Evolutionary conservation across 2,329 filamentous ascomycete genomes (phyloP).

Genomic region (Botrytis paeoniae): DNA sequence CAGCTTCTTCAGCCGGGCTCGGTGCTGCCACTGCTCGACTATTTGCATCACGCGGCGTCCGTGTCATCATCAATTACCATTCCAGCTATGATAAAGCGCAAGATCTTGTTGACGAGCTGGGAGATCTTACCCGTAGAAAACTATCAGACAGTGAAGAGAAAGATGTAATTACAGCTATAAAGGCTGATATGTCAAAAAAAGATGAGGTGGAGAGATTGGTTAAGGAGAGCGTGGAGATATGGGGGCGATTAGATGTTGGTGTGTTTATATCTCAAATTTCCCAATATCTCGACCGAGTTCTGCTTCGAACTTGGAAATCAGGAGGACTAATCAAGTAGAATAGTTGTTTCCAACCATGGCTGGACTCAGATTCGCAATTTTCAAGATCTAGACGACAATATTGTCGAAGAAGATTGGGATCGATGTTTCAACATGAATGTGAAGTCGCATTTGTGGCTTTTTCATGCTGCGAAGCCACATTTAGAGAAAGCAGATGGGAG

Average conservation of each 20-base stretch:
- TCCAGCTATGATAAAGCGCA: conserved; percentile 59
- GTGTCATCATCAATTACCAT: conserved; percentile 72
- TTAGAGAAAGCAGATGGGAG: conserved; percentile 56
- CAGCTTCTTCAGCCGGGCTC: conserved; percentile 60
- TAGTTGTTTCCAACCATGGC: conserved; percentile 69
- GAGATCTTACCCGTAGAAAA: conserved; percentile 27
- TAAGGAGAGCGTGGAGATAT: conserved; percentile 52
- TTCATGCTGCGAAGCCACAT: conserved; percentile 52
- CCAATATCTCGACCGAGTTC: too few species aligned
- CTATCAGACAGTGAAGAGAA: too few species aligned
- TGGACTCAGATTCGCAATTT: conserved; percentile 50
- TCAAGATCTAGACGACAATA: conserved; percentile 49
- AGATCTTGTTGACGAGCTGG: conserved; percentile 54
- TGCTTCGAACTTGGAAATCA: neutral
- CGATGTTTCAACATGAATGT: conserved; percentile 59
- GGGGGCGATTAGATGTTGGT: conserved; percentile 67
- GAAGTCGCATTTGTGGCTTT: conserved; percentile 58
- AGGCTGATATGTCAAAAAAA: conserved; percentile 63
- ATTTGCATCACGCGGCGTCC: conserved; percentile 66
- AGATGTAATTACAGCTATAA: conserved; percentile 49
- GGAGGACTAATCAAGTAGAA: neutral
- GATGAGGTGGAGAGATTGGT: conserved; percentile 59
- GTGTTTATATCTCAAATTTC: neutral
- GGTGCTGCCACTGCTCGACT: conserved; percentile 65
- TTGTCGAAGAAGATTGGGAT: conserved; percentile 59